Evolutionary conservation across 257 asterid genomes (phyloP).

Genomic region (Oldenlandia corymbosa): DNA sequence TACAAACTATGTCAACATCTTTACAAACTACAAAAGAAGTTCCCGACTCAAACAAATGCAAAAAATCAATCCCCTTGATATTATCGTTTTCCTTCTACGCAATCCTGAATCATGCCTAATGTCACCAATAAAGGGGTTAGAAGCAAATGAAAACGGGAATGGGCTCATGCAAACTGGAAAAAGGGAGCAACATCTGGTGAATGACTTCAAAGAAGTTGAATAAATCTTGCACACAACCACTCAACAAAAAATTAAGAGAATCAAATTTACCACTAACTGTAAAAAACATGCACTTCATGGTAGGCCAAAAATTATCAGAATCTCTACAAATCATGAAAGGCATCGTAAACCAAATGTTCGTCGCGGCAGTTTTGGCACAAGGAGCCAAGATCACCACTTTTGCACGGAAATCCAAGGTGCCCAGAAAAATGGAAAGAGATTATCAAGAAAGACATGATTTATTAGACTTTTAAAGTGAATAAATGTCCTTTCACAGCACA

Average conservation of each 20-base stretch:
- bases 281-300: too few relatives aligned
- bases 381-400: background rate
- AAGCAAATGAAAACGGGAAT: too few relatives aligned
- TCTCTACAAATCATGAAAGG: background rate
- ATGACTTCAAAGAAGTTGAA: background rate
- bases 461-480: too few relatives aligned
- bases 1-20: conserved; percentile 11
- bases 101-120: background rate
- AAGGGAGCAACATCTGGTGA: background rate
- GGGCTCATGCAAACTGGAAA: background rate
- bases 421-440: background rate
- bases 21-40: background rate
- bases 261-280: background rate
- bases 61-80: background rate
- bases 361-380: background rate
- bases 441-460: too few relatives aligned
- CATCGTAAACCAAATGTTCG: background rate
- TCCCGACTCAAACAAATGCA: background rate
- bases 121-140: too few relatives aligned
- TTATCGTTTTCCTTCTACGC: background rate
- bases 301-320: background rate
- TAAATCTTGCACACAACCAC: background rate
- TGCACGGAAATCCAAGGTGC: background rate
- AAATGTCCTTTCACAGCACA: too few relatives aligned
- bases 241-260: background rate